These are phyloP conservation scores for Coprinopsis cinerea DNA, from an alignment of 768 basidiomycete species.

Conservation along the genomic window DNA sequence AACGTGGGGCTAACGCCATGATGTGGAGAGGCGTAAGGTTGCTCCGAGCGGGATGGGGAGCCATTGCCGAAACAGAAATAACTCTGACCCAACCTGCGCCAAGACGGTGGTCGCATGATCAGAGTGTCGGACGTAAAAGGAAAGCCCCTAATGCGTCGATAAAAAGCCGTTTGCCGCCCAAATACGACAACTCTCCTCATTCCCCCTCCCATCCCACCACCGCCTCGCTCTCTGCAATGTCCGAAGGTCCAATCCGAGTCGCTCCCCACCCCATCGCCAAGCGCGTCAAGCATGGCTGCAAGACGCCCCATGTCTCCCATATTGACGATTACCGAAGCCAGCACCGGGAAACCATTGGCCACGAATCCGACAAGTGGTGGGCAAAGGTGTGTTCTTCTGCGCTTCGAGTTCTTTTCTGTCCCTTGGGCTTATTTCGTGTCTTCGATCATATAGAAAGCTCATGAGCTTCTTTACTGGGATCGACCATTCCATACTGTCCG, in stretches of 20 bases:
- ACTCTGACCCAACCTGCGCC: not conserved
- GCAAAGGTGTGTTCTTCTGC: constrained; percentile 53
- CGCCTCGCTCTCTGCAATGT: constrained; percentile 26
- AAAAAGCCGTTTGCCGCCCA: constrained; percentile 13
- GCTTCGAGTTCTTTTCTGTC: not conserved
- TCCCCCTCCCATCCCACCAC: constrained; percentile 12
- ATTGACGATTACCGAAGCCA: constrained; percentile 64
- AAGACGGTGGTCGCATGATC: not conserved
- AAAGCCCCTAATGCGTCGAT: constrained; percentile 15
- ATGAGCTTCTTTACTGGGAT: constrained; percentile 79
- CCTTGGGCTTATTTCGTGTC: not conserved
- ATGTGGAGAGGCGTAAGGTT: not conserved
- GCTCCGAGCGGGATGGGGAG: not conserved
- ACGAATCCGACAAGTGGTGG: constrained; percentile 85
- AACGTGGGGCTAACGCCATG: too few species aligned
- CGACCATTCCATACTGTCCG: constrained; percentile 84
- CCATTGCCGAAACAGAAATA: not conserved
- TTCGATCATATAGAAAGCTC: constrained; percentile 49
- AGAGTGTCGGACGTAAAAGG: constrained; percentile 13
- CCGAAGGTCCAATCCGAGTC: constrained; percentile 28
- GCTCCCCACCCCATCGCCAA: constrained; percentile 70
- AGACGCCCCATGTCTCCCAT: constrained; percentile 74
- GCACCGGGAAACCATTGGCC: constrained; percentile 70
- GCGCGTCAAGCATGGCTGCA: constrained; percentile 55
- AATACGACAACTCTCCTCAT: constrained; percentile 11